Percentiles rank a stretch among this genome's conserved stretches.
phyloP scores from a whole-genome alignment of 2,329 filamentous ascomycete species.

The Periconia macrospinosa region DNA sequence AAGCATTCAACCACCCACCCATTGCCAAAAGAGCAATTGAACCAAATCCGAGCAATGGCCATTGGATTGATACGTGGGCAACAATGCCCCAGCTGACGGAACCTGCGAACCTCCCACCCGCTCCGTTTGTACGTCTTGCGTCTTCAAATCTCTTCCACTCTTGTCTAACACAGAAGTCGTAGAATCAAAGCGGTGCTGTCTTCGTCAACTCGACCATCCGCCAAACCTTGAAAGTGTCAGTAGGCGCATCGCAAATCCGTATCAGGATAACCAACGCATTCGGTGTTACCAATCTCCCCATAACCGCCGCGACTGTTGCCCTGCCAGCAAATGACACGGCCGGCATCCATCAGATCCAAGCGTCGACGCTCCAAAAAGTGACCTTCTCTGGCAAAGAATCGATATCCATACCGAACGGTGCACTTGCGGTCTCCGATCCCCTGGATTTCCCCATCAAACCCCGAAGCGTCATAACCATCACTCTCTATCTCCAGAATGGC shows the following conservation, averaged over 20 bases:
- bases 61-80: constrained; percentile 67
- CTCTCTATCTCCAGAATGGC: constrained; percentile 60
- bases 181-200: constrained; percentile 58
- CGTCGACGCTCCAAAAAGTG: constrained; percentile 54
- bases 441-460: constrained; percentile 57
- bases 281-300: constrained; percentile 60
- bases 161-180: not conserved
- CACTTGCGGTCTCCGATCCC: constrained; percentile 63
- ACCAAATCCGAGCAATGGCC: constrained; percentile 39
- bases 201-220: constrained; percentile 67
- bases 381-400: constrained; percentile 60
- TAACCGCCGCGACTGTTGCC: constrained; percentile 62
- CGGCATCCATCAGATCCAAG: constrained; percentile 57
- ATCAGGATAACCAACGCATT: constrained; percentile 69
- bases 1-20: constrained; percentile 5
- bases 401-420: constrained; percentile 58
- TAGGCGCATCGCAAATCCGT: constrained; percentile 60
- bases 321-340: constrained; percentile 57
- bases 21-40: constrained; percentile 14
- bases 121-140: constrained; percentile 51
- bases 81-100: constrained; percentile 69
- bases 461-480: constrained; percentile 59
- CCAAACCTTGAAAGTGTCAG: constrained; percentile 65
- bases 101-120: constrained; percentile 61
- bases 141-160: not conserved